Base-by-base conservation (phyloP, 345 rosid genomes). In the Boechera divaricarpa region DNA sequence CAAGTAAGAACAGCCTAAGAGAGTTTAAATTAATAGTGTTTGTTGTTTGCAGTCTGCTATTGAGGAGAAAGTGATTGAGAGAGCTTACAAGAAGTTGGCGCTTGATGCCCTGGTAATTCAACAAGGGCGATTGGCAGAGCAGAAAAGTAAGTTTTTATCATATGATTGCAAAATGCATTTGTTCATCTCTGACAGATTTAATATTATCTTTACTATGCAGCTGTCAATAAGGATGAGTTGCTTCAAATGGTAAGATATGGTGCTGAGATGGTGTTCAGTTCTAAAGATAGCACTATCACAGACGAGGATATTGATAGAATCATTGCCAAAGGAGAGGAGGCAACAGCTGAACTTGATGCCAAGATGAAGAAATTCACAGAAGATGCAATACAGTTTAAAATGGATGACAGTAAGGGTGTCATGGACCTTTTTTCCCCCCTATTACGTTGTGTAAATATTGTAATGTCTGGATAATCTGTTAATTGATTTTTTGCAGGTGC, bases 221-320 rank as follows among this genome's bases (percentile, higher is more conserved):
- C 99, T 85, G 97, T 95, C 58, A 95, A 95, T 79, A 93, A 93
- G 84, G 98, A 95, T 88, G 99, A 95, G 83, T 87, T 93, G 80
- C 99, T 95, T 85, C 99, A 95, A 80, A 95, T 95, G 98, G 99
- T 95, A 72, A 87, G 98, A 77, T 95, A 88, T 84, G 99, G 98
- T 69, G 99, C 99, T 76, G 99, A 95, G 82, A 95, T 93, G 99
- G 98, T 95, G 78, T 95, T 95, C 87, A 95, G 99, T 85, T 95
- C 97, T 67, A 95, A 95, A 87, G 99, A 95, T 72, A 93, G 96
- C 86, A 93, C 98, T 33, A 93, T 96, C 61, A 96, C 99, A 13
- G 97, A 96, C 74, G 99, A 96, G 86, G 98, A 96, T 68, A 91
- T 96, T 73, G 99, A 96, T 81, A 93, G 99, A 87, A 96, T 96